These are phyloP conservation scores for Malassezia furfur DNA, from an alignment of 1,284 basidiomycete species.

Conservation along the genomic window DNA sequence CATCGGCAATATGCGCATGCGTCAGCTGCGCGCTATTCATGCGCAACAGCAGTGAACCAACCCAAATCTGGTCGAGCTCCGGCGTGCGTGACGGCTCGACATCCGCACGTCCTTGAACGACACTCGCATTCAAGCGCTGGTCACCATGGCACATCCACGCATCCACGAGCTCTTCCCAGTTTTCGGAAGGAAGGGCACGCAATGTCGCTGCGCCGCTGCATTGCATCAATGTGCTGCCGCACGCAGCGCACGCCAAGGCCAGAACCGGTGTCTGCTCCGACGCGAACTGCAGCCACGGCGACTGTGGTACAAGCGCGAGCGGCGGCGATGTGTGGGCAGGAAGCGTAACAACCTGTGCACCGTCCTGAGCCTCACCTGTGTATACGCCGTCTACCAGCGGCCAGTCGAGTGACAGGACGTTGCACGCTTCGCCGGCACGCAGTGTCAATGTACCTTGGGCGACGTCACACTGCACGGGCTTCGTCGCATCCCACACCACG, in stretches of 20 bases:
- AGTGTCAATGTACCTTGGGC: not conserved
- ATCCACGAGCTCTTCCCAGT: constrained; percentile 93
- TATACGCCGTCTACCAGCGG: not conserved
- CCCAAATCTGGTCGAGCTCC: constrained; percentile 4
- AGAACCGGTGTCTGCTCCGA: not conserved
- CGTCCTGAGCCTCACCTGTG: not conserved
- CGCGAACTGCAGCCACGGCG: not conserved
- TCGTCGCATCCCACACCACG: not conserved
- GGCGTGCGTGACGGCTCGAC: constrained; percentile 3
- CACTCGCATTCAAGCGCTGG: constrained; percentile 52
- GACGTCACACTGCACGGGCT: not conserved
- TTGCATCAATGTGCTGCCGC: not conserved
- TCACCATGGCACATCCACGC: constrained; percentile 97
- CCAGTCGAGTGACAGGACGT: not conserved
- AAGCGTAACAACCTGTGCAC: not conserved
- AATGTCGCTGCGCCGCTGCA: constrained; percentile 50
- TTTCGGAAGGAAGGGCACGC: constrained; percentile 79
- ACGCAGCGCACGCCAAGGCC: constrained; percentile 2
- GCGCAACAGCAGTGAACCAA: constrained; percentile 6
- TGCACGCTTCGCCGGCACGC: not conserved
- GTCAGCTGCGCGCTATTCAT: not conserved
- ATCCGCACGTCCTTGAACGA: constrained; percentile 6
- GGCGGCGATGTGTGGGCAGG: not conserved
- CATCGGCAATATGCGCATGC: not conserved
- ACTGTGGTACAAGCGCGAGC: not conserved